Evolutionary conservation across 371 early-diverging fungal genomes (phyloP).

Genomic region (Basidiobolus meristosporus): DNA sequence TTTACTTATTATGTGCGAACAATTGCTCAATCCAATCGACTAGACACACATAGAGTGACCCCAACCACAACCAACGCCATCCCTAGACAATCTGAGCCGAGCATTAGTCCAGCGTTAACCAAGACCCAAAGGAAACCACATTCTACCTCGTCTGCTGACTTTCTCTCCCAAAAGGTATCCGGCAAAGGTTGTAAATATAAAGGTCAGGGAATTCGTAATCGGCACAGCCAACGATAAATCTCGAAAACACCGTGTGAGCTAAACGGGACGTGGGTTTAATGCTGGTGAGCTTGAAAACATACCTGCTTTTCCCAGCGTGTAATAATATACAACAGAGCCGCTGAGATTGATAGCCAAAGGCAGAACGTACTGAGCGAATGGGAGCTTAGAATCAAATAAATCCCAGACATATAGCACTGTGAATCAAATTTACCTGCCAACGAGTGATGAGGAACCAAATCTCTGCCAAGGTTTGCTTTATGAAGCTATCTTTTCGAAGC

Average conservation of each 20-base stretch:
- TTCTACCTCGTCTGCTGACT: conserved; percentile 23
- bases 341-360: conserved; percentile 69
- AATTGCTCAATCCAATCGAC: too few species aligned
- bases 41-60: conserved; percentile 33
- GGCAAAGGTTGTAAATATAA: conserved; percentile 65
- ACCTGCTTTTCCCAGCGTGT: conserved; percentile 61
- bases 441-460: conserved; percentile 56
- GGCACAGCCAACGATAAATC: conserved; percentile 88
- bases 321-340: conserved; percentile 77
- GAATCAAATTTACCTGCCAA: conserved; percentile 46
- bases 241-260: conserved; percentile 3
- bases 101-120: background rate
- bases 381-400: background rate
- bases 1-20: too few species aligned
- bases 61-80: conserved; percentile 41
- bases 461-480: conserved; percentile 41
- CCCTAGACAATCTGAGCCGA: conserved; percentile 31
- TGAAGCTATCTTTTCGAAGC: conserved; percentile 31
- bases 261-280: background rate
- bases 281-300: background rate
- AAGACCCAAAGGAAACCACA: background rate
- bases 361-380: conserved; percentile 44
- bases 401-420: background rate
- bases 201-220: conserved; percentile 75
- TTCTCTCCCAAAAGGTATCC: conserved; percentile 65